Conservation (phyloP, 2,329 filamentous ascomycete genomes). For the Xylariales sp. region DNA sequence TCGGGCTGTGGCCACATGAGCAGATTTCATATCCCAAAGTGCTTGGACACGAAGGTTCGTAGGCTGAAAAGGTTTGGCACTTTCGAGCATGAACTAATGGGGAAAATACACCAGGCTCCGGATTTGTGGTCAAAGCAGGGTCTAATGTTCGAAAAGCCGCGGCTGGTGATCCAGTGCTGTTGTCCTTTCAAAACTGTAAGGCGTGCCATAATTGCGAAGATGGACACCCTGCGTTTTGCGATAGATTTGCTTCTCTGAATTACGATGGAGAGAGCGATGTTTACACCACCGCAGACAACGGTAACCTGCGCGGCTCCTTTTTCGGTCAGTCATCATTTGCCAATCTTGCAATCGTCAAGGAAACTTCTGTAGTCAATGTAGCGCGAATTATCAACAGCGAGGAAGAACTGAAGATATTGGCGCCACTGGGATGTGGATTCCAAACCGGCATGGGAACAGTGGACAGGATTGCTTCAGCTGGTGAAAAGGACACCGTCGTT, state of each 20-base stretch:
- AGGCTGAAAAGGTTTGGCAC: no score
- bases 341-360: not conserved
- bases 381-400: not conserved
- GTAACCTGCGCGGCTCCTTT: not conserved
- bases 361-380: not conserved
- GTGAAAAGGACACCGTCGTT: not conserved
- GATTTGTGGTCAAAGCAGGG: not conserved
- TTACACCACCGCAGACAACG: not conserved
- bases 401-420: not conserved
- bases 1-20: not conserved
- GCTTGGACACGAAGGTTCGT: not conserved
- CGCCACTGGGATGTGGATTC: not conserved
- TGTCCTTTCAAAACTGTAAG: not conserved
- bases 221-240: not conserved
- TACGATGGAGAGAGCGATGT: not conserved
- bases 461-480: not conserved
- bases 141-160: not conserved
- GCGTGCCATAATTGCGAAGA: not conserved
- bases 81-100: no score
- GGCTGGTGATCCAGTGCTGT: not conserved
- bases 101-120: no score
- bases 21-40: not conserved
- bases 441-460: not conserved
- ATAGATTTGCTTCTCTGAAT: not conserved
- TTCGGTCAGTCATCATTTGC: constrained; percentile 1